These are phyloP conservation scores for Pittosporum tobira DNA, from an alignment of 129 eudicot genomes.

Conservation along the genomic window DNA sequence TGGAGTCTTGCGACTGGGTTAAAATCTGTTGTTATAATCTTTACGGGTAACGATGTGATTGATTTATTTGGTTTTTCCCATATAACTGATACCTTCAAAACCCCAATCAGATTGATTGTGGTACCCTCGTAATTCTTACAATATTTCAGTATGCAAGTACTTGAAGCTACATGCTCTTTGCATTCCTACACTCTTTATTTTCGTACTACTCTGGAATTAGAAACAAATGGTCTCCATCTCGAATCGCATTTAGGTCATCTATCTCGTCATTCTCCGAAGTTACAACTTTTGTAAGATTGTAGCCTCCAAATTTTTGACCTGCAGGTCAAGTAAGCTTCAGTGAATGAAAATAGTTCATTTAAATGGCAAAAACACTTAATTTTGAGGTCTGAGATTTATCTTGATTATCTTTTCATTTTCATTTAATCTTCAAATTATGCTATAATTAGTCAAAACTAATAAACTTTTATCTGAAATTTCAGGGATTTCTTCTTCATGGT, in stretches of 20 bases:
- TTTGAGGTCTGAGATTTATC: not conserved
- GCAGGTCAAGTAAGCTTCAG: constrained; percentile 33
- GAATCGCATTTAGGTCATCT: constrained; percentile 67
- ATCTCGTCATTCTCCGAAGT: constrained; percentile 79
- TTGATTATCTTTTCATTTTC: not conserved
- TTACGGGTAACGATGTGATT: constrained; percentile 30
- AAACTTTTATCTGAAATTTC: constrained; percentile 12
- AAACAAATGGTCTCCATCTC: constrained; percentile 91
- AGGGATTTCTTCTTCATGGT: constrained; percentile 11
- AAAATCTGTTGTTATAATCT: constrained; percentile 19
- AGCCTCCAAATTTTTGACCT: constrained; percentile 72
- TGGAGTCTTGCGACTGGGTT: constrained; percentile 14
- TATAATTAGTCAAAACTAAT: constrained; percentile 5
- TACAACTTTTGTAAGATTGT: constrained; percentile 42
- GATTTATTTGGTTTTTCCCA: constrained; percentile 3
- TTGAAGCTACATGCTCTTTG: constrained; percentile 22
- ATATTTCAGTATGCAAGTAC: constrained; percentile 20
- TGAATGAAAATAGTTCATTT: constrained; percentile 14
- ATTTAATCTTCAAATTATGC: not conserved
- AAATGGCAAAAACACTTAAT: not conserved
- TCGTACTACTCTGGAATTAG: constrained; percentile 32
- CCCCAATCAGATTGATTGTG: constrained; percentile 15
- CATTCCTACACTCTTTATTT: constrained; percentile 17
- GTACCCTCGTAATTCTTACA: constrained; percentile 19
- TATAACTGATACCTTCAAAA: constrained; percentile 11